Percentiles rank a stretch among this genome's conserved stretches.
These are phyloP conservation scores for Cordyceps militaris DNA, from an alignment of 2,329 filamentous ascomycete species.

Conservation along the genomic window DNA sequence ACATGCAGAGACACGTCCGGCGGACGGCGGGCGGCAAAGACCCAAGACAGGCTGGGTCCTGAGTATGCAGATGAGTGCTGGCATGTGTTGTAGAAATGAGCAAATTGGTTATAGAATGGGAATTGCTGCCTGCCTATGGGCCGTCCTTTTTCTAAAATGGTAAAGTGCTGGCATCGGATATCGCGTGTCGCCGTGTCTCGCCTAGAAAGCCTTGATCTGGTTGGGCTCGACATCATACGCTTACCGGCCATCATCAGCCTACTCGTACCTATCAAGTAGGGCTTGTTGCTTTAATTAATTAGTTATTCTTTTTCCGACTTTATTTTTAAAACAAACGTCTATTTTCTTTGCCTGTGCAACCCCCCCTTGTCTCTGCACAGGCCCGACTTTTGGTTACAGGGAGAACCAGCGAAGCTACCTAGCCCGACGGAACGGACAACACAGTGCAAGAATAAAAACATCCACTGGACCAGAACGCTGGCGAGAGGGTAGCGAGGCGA, in stretches of 20 bases:
- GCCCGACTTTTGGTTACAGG: neutral
- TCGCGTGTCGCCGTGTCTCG: neutral
- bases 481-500: no score
- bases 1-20: slow-evolving; percentile 3
- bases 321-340: neutral
- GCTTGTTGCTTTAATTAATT: neutral
- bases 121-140: neutral
- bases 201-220: neutral
- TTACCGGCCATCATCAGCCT: no score
- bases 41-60: neutral
- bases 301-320: neutral
- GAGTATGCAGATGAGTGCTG: neutral
- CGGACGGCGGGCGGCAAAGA: neutral
- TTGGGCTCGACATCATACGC: neutral
- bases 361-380: neutral
- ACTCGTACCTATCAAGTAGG: neutral
- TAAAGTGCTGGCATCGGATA: neutral
- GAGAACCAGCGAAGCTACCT: neutral
- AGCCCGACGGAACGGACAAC: neutral
- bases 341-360: neutral
- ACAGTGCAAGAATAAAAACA: neutral
- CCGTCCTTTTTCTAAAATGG: neutral
- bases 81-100: neutral
- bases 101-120: slow-evolving; percentile 4
- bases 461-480: neutral